Conservation (phyloP, 1,139 yeast species). For the Wickerhamomyces sp. region DNA sequence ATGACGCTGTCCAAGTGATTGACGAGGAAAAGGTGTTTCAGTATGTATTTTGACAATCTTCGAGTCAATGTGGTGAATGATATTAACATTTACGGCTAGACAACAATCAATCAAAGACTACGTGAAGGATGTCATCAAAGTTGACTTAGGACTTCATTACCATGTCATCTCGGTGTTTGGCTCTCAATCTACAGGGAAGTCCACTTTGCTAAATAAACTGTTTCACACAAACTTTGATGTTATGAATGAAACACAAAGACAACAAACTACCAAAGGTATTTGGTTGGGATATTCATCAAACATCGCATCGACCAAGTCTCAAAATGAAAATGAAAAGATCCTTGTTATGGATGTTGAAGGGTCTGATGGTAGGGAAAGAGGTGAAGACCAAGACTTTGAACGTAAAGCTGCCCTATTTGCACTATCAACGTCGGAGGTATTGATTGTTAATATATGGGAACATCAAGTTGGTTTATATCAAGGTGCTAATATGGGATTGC, state of each 20-base stretch:
- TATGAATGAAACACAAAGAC: conserved; percentile 78
- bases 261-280: conserved; percentile 92
- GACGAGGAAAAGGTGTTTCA: conserved; percentile 70
- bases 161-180: conserved; percentile 96
- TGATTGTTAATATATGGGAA: conserved; percentile 95
- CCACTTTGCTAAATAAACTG: conserved; percentile 78
- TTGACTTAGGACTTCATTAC: conserved; percentile 62
- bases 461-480: conserved; percentile 94
- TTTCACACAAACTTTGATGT: conserved; percentile 89
- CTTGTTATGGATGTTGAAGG: conserved; percentile 96
- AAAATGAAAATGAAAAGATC: conserved; percentile 31
- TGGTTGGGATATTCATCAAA: conserved; percentile 75
- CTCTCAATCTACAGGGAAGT: conserved; percentile 94
- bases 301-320: conserved; percentile 28
- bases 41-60: conserved; percentile 13
- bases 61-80: no score
- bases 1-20: conserved; percentile 61
- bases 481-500: conserved; percentile 94
- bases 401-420: conserved; percentile 95
- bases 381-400: conserved; percentile 97
- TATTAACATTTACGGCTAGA: conserved; percentile 1
- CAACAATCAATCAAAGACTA: conserved; percentile 24
- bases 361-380: conserved; percentile 95
- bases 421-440: conserved; percentile 81
- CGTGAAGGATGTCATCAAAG: conserved; percentile 28